Conservation (phyloP, 2,329 filamentous ascomycete genomes). For the Diplodia scrobiculata region DNA sequence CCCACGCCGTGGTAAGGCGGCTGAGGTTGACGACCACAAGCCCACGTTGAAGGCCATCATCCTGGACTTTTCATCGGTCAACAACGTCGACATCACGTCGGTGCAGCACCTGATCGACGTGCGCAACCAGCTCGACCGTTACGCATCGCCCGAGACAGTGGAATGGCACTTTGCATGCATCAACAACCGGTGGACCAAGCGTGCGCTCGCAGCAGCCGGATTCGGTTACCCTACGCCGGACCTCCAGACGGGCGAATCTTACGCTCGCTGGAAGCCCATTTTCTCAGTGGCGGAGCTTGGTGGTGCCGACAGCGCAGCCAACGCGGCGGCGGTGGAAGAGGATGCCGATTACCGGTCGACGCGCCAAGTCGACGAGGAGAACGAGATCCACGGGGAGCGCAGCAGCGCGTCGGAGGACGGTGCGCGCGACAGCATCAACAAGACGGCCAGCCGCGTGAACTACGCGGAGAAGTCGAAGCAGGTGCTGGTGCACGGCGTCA, state of each 20-base stretch:
- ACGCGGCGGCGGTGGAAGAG: constrained; percentile 61
- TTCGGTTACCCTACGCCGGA: constrained; percentile 76
- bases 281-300: constrained; percentile 90
- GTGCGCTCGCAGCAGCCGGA: constrained; percentile 80
- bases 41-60: constrained; percentile 86
- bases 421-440: constrained; percentile 35
- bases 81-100: constrained; percentile 90
- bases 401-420: constrained; percentile 20
- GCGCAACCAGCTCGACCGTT: constrained; percentile 87
- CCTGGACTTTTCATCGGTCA: constrained; percentile 89
- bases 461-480: constrained; percentile 38
- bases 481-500: constrained; percentile 77
- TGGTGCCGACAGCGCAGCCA: constrained; percentile 68
- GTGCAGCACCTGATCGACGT: constrained; percentile 92
- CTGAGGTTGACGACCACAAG: constrained; percentile 53
- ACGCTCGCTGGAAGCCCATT: constrained; percentile 85
- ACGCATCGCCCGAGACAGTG: constrained; percentile 75
- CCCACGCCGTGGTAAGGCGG: constrained; percentile 60
- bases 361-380: constrained; percentile 26
- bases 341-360: constrained; percentile 33
- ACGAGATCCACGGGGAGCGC: constrained; percentile 13
- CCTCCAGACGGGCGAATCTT: constrained; percentile 53
- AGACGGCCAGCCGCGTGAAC: constrained; percentile 37
- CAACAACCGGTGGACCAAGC: constrained; percentile 92
- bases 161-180: constrained; percentile 97